A percentile compares a stretch with the other conserved stretches of the same genome.
Evolutionary conservation across 768 basidiomycete genomes (phyloP).

Genomic region (Trametes maxima): DNA sequence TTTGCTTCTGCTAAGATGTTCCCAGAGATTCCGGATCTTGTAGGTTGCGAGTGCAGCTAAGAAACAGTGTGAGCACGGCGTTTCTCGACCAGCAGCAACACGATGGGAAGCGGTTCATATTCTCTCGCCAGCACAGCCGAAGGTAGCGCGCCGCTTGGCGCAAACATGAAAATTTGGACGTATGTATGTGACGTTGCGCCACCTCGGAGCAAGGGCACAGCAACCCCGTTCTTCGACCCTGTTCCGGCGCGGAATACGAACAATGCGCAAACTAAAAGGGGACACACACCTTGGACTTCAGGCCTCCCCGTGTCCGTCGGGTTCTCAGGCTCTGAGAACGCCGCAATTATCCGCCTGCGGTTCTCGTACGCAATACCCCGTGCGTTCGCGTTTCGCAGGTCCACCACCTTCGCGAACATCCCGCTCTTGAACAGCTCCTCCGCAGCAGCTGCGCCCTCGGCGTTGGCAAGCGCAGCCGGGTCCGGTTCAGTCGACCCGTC

Average conservation of each 20-base stretch:
- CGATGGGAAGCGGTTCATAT: too few relatives aligned
- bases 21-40: conserved; percentile 81
- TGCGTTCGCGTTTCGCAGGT: conserved; percentile 87
- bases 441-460: conserved; percentile 15
- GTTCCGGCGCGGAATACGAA: too few relatives aligned
- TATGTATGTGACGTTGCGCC: too few relatives aligned
- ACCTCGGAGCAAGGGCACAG: too few relatives aligned
- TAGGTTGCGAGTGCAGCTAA: conserved; percentile 86
- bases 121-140: too few relatives aligned
- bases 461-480: background rate
- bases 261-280: background rate
- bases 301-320: conserved; percentile 78
- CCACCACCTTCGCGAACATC: conserved; percentile 68
- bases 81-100: background rate
- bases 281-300: conserved; percentile 83
- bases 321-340: conserved; percentile 73
- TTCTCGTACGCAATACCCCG: conserved; percentile 88
- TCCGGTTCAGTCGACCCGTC: background rate
- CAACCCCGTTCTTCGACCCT: too few relatives aligned
- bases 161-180: too few relatives aligned
- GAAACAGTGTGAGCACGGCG: background rate
- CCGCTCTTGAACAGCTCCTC: conserved; percentile 49
- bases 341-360: conserved; percentile 70
- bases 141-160: too few relatives aligned
- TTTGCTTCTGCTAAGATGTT: conserved; percentile 66